Conservation (phyloP, 768 basidiomycete species). For the Termitomyces sp. region DNA sequence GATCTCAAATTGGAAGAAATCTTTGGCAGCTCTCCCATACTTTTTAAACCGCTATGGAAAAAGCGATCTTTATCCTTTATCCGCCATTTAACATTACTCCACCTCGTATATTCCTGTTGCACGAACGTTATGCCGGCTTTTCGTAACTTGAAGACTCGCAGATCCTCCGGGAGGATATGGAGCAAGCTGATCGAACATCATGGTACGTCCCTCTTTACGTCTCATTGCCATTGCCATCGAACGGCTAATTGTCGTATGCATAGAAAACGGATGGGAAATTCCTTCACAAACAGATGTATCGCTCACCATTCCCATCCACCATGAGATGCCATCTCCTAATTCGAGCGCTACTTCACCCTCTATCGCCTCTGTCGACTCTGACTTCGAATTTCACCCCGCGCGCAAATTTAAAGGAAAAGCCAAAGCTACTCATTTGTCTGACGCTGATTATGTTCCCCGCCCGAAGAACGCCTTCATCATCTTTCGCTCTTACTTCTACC, state of each 20-base stretch:
- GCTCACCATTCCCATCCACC: background rate
- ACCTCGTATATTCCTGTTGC: background rate
- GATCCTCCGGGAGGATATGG: slow-evolving; percentile 19
- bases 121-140: slow-evolving; percentile 22
- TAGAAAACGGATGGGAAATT: slow-evolving; percentile 19
- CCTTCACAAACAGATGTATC: background rate
- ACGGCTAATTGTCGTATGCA: background rate
- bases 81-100: background rate
- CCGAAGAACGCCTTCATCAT: slow-evolving; percentile 35
- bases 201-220: slow-evolving; percentile 13
- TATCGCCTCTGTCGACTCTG: slow-evolving; percentile 5
- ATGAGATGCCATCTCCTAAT: slow-evolving; percentile 6
- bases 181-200: slow-evolving; percentile 16
- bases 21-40: slow-evolving; percentile 3
- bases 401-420: slow-evolving; percentile 8
- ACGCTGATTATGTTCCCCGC: slow-evolving; percentile 22
- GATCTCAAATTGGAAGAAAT: slow-evolving; percentile 18
- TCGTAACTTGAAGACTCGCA: slow-evolving; percentile 17
- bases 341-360: slow-evolving; percentile 9
- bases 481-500: slow-evolving; percentile 26
- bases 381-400: background rate
- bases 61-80: slow-evolving; percentile 1
- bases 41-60: slow-evolving; percentile 17
- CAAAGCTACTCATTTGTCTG: slow-evolving; percentile 9
- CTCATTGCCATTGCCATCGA: background rate